Evolutionary conservation across 2,329 filamentous ascomycete genomes (phyloP).

Genomic region (Pezicula rhizophila): DNA sequence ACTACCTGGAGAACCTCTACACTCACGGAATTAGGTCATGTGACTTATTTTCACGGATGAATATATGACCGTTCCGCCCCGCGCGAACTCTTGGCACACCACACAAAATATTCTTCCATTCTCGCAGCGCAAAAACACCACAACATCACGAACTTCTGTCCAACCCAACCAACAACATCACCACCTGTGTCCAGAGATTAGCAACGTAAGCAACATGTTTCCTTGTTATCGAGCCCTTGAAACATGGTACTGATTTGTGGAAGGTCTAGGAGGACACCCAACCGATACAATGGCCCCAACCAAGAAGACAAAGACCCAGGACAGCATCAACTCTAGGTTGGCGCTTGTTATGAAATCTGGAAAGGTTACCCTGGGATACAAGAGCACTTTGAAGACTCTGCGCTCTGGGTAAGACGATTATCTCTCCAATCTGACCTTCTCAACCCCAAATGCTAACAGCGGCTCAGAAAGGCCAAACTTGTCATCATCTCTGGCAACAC

Average conservation of each 20-base stretch:
- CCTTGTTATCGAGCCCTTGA: no score
- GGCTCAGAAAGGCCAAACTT: conserved; percentile 82
- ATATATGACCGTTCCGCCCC: no score
- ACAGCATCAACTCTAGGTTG: conserved; percentile 62
- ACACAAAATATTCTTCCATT: conserved; percentile 1
- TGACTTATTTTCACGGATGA: no score
- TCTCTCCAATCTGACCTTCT: no score
- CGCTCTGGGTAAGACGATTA: conserved; percentile 49
- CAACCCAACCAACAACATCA: conserved; percentile 1
- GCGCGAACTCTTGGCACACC: no score
- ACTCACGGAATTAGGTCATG: no score
- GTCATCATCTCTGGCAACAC: conserved; percentile 96
- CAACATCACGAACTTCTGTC: neutral
- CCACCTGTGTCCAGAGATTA: no score
- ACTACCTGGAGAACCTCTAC: no score
- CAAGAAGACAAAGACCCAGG: conserved; percentile 75
- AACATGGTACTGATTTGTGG: no score
- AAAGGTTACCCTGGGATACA: conserved; percentile 86
- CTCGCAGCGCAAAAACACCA: conserved; percentile 31
- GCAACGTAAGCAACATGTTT: no score
- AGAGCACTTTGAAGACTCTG: conserved; percentile 83
- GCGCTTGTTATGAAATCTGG: conserved; percentile 60
- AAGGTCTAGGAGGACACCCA: neutral
- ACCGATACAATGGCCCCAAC: conserved; percentile 29
- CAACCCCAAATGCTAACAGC: no score